Conservation (phyloP, 2,329 filamentous ascomycete species). For the Colletotrichum tropicale region DNA sequence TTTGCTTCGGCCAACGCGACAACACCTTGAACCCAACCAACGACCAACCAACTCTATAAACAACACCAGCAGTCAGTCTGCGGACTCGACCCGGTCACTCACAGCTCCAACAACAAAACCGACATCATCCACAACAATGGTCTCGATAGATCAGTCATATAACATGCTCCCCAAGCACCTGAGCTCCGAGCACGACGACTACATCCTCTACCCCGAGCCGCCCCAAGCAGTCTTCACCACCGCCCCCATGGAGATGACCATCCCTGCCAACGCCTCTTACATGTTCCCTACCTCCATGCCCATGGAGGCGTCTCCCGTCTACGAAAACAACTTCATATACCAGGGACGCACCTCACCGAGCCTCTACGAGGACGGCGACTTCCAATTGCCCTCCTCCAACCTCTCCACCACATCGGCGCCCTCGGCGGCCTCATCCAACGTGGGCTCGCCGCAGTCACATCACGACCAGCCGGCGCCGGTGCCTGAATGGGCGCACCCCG, state of each 20-base stretch:
- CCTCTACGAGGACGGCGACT: slow-evolving; percentile 57
- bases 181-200: slow-evolving; percentile 39
- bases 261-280: slow-evolving; percentile 50
- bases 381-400: slow-evolving; percentile 58
- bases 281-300: slow-evolving; percentile 44
- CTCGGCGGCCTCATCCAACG: slow-evolving; percentile 70
- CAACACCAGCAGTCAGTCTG: not conserved
- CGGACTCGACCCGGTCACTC: not conserved
- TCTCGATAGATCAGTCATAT: slow-evolving; percentile 26
- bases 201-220: slow-evolving; percentile 51
- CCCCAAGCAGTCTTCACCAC: slow-evolving; percentile 44
- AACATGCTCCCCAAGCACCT: slow-evolving; percentile 29
- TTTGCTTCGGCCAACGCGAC: slow-evolving; percentile 18
- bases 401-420: slow-evolving; percentile 65
- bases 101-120: not conserved
- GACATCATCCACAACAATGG: slow-evolving; percentile 20
- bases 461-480: slow-evolving; percentile 61
- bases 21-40: not conserved
- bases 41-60: not conserved
- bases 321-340: slow-evolving; percentile 53
- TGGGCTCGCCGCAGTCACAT: slow-evolving; percentile 70
- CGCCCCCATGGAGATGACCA: slow-evolving; percentile 51
- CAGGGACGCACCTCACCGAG: slow-evolving; percentile 51
- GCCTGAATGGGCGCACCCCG: slow-evolving; percentile 62
- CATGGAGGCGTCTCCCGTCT: slow-evolving; percentile 51